Conservation (phyloP, 805 yeast species). For the Clavispora fructus region DNA sequence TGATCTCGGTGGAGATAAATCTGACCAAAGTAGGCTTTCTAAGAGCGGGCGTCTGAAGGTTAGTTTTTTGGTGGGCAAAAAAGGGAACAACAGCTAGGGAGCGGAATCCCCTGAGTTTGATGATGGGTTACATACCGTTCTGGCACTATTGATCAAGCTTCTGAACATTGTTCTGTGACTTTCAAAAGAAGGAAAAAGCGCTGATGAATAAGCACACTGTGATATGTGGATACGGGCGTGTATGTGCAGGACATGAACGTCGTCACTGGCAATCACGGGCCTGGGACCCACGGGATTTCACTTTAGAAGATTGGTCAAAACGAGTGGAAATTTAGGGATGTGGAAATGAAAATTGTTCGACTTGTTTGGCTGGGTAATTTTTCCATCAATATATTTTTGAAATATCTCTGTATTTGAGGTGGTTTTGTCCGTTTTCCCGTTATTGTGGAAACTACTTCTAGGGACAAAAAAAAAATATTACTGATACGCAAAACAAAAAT, state of each 20-base stretch:
- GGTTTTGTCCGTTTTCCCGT: no score
- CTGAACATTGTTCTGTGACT: conserved; percentile 5
- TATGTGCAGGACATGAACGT: neutral
- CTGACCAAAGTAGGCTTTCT: conserved; percentile 18
- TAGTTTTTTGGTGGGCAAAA: neutral
- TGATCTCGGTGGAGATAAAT: conserved; percentile 70
- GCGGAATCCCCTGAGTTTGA: no score
- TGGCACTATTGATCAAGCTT: conserved; percentile 8
- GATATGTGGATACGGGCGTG: neutral
- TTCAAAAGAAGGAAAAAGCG: neutral
- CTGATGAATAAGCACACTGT: conserved; percentile 2
- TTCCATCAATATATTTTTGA: no score
- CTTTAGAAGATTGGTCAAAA: neutral
- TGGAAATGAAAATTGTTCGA: no score
- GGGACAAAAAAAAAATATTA: no score
- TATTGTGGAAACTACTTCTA: no score
- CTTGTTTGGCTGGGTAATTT: no score
- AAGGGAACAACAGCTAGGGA: neutral
- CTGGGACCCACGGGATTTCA: neutral
- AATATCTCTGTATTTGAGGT: no score
- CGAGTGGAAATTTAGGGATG: no score
- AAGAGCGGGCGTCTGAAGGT: neutral
- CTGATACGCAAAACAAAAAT: no score
- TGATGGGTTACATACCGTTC: conserved; percentile 8
- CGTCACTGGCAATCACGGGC: neutral